Evolutionary conservation across 805 yeast species (phyloP).

Genomic region (Kodamaea hsintzibuensis): DNA sequence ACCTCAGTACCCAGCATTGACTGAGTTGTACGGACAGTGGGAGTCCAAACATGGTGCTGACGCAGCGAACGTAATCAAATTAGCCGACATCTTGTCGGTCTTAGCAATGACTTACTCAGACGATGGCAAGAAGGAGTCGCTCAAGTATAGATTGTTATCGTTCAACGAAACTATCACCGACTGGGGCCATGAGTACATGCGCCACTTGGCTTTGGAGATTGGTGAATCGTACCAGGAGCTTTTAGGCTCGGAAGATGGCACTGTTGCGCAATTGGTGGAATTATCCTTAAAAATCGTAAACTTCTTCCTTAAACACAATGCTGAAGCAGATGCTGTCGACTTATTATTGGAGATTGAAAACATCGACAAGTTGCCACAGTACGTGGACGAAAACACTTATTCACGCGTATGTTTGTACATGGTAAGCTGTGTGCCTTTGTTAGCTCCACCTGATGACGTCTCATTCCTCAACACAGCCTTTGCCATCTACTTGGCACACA

Average conservation of each 20-base stretch:
- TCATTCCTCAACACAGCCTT: constrained; percentile 86
- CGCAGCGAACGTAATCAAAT: constrained; percentile 46
- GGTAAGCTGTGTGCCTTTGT: constrained; percentile 93
- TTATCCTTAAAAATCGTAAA: constrained; percentile 82
- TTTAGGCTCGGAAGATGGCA: constrained; percentile 36
- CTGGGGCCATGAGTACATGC: constrained; percentile 98
- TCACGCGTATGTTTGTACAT: constrained; percentile 90
- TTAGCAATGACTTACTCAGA: constrained; percentile 93
- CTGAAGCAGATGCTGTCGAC: constrained; percentile 98
- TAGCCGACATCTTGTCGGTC: constrained; percentile 90
- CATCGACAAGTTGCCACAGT: constrained; percentile 78
- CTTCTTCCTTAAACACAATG: constrained; percentile 88
- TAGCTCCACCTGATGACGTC: constrained; percentile 92
- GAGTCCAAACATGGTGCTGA: constrained; percentile 26
- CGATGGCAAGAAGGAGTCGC: constrained; percentile 73
- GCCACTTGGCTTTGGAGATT: constrained; percentile 93
- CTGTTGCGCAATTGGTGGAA: constrained; percentile 49
- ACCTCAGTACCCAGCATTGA: constrained; percentile 77
- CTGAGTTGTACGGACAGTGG: constrained; percentile 70
- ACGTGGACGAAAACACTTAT: constrained; percentile 80
- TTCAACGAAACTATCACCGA: constrained; percentile 60
- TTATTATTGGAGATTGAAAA: constrained; percentile 84
- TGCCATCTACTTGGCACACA: constrained; percentile 75
- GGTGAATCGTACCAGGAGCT: constrained; percentile 77
- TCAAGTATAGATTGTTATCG: constrained; percentile 72